These are phyloP conservation scores for Corymbia citriodora DNA, from an alignment of 441 rosid species.

Conservation along the genomic window DNA sequence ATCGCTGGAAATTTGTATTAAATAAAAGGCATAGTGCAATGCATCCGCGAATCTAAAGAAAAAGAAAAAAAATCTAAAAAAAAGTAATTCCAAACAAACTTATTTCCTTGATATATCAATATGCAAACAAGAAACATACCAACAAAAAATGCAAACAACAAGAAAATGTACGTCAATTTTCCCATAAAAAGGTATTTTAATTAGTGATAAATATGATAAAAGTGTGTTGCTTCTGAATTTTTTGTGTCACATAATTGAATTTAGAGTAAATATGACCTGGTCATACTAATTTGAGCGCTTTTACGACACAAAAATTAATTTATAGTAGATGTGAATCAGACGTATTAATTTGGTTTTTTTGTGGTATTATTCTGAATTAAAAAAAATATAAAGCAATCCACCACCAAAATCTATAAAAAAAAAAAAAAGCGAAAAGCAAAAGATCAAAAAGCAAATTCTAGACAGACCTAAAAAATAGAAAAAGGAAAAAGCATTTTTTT, in stretches of 20 bases:
- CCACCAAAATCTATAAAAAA: too few relatives aligned
- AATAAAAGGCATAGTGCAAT: neutral
- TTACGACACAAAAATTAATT: too few relatives aligned
- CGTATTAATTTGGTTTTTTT: rapidly evolving
- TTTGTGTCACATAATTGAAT: too few relatives aligned
- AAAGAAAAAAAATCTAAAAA: neutral
- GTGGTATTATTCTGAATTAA: rapidly evolving
- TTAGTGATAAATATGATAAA: neutral
- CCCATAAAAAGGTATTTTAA: too few relatives aligned
- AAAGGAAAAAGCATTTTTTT: neutral
- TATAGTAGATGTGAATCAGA: rapidly evolving
- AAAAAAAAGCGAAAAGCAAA: too few relatives aligned
- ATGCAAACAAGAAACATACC: neutral
- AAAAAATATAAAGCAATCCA: too few relatives aligned
- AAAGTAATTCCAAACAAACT: neutral
- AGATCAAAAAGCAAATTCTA: neutral
- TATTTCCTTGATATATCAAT: neutral
- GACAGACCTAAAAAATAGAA: neutral
- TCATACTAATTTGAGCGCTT: rapidly evolving
- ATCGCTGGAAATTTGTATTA: too few relatives aligned
- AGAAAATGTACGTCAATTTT: neutral
- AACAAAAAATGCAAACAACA: too few relatives aligned
- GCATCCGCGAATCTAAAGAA: neutral
- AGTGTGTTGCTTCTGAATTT: rapidly evolving
- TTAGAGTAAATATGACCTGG: rapidly evolving